Percentiles rank a stretch among this genome's conserved stretches.
phyloP scores from a whole-genome alignment of 2,329 filamentous ascomycete species.

The Phialophora tarda region DNA sequence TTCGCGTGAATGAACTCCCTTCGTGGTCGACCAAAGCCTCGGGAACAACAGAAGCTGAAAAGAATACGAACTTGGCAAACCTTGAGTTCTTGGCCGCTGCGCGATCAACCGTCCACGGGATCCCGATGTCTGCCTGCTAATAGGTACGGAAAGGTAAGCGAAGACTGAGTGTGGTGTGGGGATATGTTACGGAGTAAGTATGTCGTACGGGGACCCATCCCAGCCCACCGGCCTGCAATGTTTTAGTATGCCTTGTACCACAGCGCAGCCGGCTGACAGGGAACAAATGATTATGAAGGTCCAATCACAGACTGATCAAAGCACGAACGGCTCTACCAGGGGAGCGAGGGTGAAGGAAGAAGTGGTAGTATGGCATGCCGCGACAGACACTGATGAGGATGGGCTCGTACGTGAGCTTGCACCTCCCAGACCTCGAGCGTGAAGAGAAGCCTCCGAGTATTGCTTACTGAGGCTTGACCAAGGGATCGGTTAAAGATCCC shows the following conservation, averaged over 20 bases:
- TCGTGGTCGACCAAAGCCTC: neutral
- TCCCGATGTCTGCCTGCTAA: neutral
- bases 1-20: neutral
- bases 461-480: no score
- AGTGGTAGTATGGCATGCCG: no score
- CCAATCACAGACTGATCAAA: neutral
- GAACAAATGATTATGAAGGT: neutral
- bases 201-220: neutral
- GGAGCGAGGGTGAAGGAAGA: no score
- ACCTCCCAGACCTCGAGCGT: no score
- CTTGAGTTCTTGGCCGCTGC: constrained; percentile 5
- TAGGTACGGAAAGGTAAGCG: neutral
- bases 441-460: no score
- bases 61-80: neutral
- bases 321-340: neutral
- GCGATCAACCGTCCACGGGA: neutral
- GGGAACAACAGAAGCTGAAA: neutral
- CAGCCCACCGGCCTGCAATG: neutral
- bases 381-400: no score
- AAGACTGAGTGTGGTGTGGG: neutral
- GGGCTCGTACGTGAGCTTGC: no score
- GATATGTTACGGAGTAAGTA: neutral
- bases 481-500: no score
- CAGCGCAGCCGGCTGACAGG: no score
- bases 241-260: neutral